These are phyloP conservation scores for Cucumis cinereus DNA, from an alignment of 306 rosid genomes.

Conservation along the genomic window DNA sequence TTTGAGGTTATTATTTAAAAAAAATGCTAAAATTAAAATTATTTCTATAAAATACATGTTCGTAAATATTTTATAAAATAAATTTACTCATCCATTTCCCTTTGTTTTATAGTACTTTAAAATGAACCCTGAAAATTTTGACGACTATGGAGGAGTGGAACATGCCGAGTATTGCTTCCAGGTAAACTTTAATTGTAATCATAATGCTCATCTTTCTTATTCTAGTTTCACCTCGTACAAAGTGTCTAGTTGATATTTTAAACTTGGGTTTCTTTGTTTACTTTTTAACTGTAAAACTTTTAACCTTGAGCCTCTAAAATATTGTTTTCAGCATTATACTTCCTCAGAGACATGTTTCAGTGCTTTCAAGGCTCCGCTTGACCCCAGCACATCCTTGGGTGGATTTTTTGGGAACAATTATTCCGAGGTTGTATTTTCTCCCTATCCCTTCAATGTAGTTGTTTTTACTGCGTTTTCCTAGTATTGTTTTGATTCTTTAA, in stretches of 20 bases:
- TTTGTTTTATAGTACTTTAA: slow-evolving; percentile 50
- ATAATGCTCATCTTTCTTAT: not conserved
- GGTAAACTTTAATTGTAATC: slow-evolving; percentile 32
- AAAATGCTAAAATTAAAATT: not conserved
- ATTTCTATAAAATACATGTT: not conserved
- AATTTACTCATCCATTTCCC: not conserved
- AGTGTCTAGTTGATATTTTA: not conserved
- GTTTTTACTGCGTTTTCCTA: slow-evolving; percentile 8
- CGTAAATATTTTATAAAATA: not conserved
- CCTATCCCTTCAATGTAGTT: not conserved
- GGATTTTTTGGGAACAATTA: slow-evolving; percentile 83
- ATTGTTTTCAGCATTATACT: slow-evolving; percentile 58
- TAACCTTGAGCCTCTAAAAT: slow-evolving; percentile 11
- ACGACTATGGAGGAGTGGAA: slow-evolving; percentile 78
- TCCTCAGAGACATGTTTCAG: slow-evolving; percentile 90
- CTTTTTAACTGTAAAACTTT: slow-evolving; percentile 2
- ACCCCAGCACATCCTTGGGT: slow-evolving; percentile 84
- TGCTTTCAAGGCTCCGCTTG: slow-evolving; percentile 94
- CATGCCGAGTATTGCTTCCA: slow-evolving; percentile 95
- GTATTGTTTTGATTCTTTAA: slow-evolving; percentile 16
- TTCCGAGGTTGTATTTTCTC: slow-evolving; percentile 53
- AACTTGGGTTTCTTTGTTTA: not conserved
- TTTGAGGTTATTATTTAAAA: not conserved
- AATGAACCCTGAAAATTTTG: slow-evolving; percentile 87
- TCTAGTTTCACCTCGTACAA: not conserved